These are phyloP conservation scores for Nemania bipapillata DNA, from an alignment of 2,329 filamentous ascomycete species.

Conservation along the genomic window DNA sequence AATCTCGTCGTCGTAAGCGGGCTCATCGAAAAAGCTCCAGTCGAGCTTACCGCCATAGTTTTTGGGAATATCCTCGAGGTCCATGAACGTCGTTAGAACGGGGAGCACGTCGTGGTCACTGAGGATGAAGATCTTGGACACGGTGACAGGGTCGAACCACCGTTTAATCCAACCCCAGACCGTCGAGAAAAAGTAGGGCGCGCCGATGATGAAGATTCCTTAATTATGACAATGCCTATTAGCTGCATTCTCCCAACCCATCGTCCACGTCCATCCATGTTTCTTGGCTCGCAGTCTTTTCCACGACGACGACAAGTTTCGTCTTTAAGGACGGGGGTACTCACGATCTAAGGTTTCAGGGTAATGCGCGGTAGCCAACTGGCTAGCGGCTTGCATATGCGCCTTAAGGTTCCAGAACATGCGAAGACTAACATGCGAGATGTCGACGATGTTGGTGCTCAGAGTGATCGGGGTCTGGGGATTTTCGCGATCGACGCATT, in stretches of 20 bases:
- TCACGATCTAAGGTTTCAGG: conserved; percentile 86
- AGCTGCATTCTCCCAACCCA: not conserved
- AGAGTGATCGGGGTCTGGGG: conserved; percentile 88
- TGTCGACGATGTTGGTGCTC: conserved; percentile 94
- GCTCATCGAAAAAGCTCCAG: conserved; percentile 84
- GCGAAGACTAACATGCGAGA: conserved; percentile 85
- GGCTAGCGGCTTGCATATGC: conserved; percentile 93
- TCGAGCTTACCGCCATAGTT: conserved; percentile 89
- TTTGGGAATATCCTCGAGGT: conserved; percentile 83
- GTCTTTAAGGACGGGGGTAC: not conserved
- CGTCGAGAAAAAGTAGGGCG: conserved; percentile 88
- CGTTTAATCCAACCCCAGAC: conserved; percentile 96
- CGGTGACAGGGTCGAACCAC: conserved; percentile 94
- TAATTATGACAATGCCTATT: conserved; percentile 21
- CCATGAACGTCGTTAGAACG: conserved; percentile 83
- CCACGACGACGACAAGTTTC: not conserved
- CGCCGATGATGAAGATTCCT: conserved; percentile 78
- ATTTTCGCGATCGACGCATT: conserved; percentile 75
- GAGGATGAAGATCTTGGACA: conserved; percentile 96
- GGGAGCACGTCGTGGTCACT: conserved; percentile 75
- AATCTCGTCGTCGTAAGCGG: conserved; percentile 59
- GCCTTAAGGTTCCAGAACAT: conserved; percentile 95
- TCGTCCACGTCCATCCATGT: not conserved
- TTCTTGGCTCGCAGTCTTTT: not conserved
- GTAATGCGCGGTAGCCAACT: conserved; percentile 90